Percentiles rank a stretch among this genome's conserved stretches.
Conservation (phyloP, 768 basidiomycete genomes). For the Lyophyllum semitale region DNA sequence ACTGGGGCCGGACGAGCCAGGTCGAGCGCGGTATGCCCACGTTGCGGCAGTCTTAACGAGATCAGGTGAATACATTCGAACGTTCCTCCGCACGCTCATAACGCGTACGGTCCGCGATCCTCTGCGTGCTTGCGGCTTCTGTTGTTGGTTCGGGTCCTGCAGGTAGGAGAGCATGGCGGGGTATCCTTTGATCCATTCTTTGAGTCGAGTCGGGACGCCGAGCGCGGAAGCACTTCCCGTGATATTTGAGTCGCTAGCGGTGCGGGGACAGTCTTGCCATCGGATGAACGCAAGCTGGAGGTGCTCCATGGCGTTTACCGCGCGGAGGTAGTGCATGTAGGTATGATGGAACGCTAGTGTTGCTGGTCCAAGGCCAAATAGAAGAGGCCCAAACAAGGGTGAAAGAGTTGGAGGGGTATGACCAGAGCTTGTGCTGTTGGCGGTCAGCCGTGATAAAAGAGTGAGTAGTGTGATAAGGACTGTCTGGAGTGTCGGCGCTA, state of each 20-base stretch:
- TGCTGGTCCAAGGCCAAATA: conserved; percentile 77
- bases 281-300: conserved; percentile 89
- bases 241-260: conserved; percentile 27
- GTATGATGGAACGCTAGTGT: conserved; percentile 51
- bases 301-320: conserved; percentile 89
- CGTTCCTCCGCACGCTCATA: conserved; percentile 75
- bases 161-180: conserved; percentile 75
- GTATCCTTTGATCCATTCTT: conserved; percentile 90
- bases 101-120: conserved; percentile 81
- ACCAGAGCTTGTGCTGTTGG: conserved; percentile 82
- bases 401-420: conserved; percentile 91
- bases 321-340: conserved; percentile 70
- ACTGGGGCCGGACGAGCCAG: conserved; percentile 20
- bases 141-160: conserved; percentile 32
- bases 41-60: conserved; percentile 65
- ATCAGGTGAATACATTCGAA: conserved; percentile 86
- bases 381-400: conserved; percentile 83
- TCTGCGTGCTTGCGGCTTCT: conserved; percentile 64
- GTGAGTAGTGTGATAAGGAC: conserved; percentile 72
- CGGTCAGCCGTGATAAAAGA: conserved; percentile 81
- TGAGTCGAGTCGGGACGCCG: conserved; percentile 82
- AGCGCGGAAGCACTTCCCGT: conserved; percentile 58
- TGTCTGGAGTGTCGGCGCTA: conserved; percentile 55
- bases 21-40: conserved; percentile 42
- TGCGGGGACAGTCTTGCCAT: conserved; percentile 66